Evolutionary conservation across 2,329 filamentous ascomycete genomes (phyloP), one percentile per base, ranked within the genome.

Genomic region (Penicillium brevicompactum): DNA sequence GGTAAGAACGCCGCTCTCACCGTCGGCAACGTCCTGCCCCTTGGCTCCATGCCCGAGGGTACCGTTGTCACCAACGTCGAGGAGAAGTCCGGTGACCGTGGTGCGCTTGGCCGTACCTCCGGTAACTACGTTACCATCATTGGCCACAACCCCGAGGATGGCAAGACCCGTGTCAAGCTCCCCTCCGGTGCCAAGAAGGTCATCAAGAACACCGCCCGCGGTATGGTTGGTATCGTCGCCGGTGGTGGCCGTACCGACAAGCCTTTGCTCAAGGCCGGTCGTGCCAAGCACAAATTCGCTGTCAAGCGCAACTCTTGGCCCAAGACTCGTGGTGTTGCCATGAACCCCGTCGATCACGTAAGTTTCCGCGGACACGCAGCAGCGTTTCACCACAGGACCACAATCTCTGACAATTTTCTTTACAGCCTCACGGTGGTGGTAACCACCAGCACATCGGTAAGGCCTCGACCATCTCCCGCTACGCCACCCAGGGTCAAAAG

Each of bases 371-470:
- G 16, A 24, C 32, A 38, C 14, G 4, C 18, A 27, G 18, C 11
- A 1, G 13, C 6, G 30, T 6, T 21, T 2, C 7, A 14, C 21
- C 50, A 24, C 16, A 31, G n/a, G 45, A n/a, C 18, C 32, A 55
- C 46, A 44, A 47, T 51, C 27, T 59, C 63, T 70, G 51, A 67
- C 63, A 31, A 46, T 54, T 58, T 49, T 63, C 49, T 66, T 49
- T 67, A 66, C 59, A 78, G 76, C 90, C 90, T 81, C 90, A 94
- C 88, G 90, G 90, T 90, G 90, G 89, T 91, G 93, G 94, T 96
- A 97, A 99, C 88, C 94, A 99, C 83, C 94, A 99, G 87, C 94
- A 99, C 83, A 97, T 97, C 77, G 92, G 94, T 90, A 97, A 99
- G 85, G 94, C 94, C 74, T 99, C 94, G 70, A 99, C 94, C 79